Evolutionary conservation across 106 monocot species (phyloP).

Genomic region (Dioscorea zingiberensis): DNA sequence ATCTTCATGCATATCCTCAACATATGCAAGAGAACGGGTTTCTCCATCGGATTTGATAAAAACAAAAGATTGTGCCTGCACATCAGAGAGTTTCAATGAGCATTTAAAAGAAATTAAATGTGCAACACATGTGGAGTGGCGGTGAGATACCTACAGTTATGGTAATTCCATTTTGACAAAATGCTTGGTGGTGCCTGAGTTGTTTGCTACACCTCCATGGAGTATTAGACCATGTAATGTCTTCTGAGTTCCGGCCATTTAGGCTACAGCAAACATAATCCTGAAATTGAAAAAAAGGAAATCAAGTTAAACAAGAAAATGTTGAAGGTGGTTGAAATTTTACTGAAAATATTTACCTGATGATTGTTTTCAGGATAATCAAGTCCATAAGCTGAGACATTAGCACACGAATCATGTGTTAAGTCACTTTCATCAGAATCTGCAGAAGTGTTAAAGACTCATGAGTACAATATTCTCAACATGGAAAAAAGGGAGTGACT

Average conservation of each 20-base stretch:
- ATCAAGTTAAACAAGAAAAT: not conserved
- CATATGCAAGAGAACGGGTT: slow-evolving; percentile 75
- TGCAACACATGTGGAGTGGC: not conserved
- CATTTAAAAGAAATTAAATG: slow-evolving; percentile 4
- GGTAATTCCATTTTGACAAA: slow-evolving; percentile 64
- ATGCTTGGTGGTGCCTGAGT: slow-evolving; percentile 71
- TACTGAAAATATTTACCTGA: slow-evolving; percentile 29
- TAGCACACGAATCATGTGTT: slow-evolving; percentile 12
- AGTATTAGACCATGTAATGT: slow-evolving; percentile 67
- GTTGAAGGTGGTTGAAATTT: not conserved
- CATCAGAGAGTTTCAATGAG: slow-evolving; percentile 1
- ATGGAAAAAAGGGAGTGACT: too few relatives aligned
- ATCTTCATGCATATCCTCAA: slow-evolving; percentile 99
- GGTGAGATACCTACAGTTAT: slow-evolving; percentile 45
- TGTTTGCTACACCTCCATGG: slow-evolving; percentile 79
- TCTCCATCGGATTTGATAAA: slow-evolving; percentile 80
- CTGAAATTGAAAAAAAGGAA: slow-evolving; percentile 26
- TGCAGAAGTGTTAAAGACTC: slow-evolving; percentile 7
- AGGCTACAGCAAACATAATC: slow-evolving; percentile 17
- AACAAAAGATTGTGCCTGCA: slow-evolving; percentile 82
- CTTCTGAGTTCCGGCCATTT: slow-evolving; percentile 34
- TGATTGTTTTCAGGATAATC: slow-evolving; percentile 29
- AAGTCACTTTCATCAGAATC: slow-evolving; percentile 14
- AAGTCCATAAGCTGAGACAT: slow-evolving; percentile 22
- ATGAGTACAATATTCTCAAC: too few relatives aligned